Evolutionary conservation across 768 basidiomycete genomes (phyloP).

Genomic region (Termitomyces eurrhizus): DNA sequence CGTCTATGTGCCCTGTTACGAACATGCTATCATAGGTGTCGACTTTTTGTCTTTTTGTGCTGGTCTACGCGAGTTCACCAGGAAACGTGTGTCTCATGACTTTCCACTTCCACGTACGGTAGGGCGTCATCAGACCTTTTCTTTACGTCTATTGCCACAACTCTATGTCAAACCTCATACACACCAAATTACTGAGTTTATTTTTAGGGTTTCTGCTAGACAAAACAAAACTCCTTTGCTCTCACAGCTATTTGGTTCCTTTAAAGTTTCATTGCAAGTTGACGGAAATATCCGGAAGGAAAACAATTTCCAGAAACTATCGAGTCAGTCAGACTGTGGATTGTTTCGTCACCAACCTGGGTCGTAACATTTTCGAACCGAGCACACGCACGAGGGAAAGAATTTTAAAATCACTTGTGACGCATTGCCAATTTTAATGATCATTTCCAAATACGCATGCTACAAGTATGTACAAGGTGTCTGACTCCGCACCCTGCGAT

Average conservation of each 20-base stretch:
- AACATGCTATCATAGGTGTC: conserved; percentile 20
- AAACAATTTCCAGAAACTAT: not conserved
- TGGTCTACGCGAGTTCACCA: conserved; percentile 9
- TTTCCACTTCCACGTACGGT: not conserved
- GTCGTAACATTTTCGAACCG: too few relatives aligned
- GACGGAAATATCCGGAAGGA: not conserved
- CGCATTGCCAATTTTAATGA: too few relatives aligned
- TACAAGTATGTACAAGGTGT: not conserved
- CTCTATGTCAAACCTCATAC: not conserved
- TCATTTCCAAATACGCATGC: not conserved
- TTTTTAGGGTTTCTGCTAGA: not conserved
- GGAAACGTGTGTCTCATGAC: conserved; percentile 14
- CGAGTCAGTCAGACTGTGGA: not conserved
- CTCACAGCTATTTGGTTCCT: not conserved
- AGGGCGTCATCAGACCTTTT: conserved; percentile 8
- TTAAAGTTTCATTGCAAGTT: not conserved
- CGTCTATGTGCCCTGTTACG: conserved; percentile 19
- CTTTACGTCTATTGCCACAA: not conserved
- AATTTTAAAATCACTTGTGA: too few relatives aligned
- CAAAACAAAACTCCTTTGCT: not conserved
- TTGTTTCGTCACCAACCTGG: too few relatives aligned
- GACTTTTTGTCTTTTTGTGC: conserved; percentile 16
- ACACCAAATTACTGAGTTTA: not conserved
- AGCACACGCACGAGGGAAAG: too few relatives aligned
- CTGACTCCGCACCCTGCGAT: not conserved